A percentile compares a stretch with the other conserved stretches of the same genome.
These are phyloP conservation scores for Madurella mycetomatis DNA, from an alignment of 2,329 filamentous ascomycete species.

Conservation along the genomic window DNA sequence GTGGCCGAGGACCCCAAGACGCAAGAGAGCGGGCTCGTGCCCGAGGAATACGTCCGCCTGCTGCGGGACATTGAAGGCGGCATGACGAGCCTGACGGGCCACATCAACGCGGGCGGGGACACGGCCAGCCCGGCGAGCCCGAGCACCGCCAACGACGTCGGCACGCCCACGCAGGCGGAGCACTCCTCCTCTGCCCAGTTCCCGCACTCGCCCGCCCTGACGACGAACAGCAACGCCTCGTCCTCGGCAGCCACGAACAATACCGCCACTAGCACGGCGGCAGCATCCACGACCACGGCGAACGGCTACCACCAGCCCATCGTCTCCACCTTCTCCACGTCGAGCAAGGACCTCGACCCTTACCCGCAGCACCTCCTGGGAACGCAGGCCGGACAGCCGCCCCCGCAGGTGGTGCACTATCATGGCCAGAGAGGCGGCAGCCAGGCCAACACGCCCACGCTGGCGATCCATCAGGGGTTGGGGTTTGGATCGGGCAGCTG, in stretches of 20 bases:
- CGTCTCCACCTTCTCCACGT: slow-evolving; percentile 66
- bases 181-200: slow-evolving; percentile 28
- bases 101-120: slow-evolving; percentile 35
- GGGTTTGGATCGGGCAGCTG: slow-evolving; percentile 20
- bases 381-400: slow-evolving; percentile 57
- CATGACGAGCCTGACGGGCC: slow-evolving; percentile 66
- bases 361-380: slow-evolving; percentile 63
- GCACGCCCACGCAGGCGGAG: slow-evolving; percentile 59
- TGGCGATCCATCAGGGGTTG: slow-evolving; percentile 47
- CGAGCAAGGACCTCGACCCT: slow-evolving; percentile 63
- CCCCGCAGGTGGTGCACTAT: slow-evolving; percentile 63
- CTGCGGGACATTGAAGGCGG: slow-evolving; percentile 91
- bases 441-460: slow-evolving; percentile 60
- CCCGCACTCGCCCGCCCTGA: slow-evolving; percentile 45
- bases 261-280: slow-evolving; percentile 30
- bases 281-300: slow-evolving; percentile 26
- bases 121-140: slow-evolving; percentile 47
- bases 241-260: slow-evolving; percentile 15
- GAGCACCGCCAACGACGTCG: slow-evolving; percentile 43
- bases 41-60: slow-evolving; percentile 91
- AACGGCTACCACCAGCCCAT: slow-evolving; percentile 67
- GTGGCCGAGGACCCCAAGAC: slow-evolving; percentile 95
- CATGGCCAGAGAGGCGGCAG: slow-evolving; percentile 64
- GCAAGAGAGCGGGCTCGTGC: slow-evolving; percentile 88
- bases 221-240: slow-evolving; percentile 30